A percentile compares a stretch with the other conserved stretches of the same genome.
Evolutionary conservation across 352 stramenopile species (phyloP).

Genomic region (Phytophthora uliginosa): DNA sequence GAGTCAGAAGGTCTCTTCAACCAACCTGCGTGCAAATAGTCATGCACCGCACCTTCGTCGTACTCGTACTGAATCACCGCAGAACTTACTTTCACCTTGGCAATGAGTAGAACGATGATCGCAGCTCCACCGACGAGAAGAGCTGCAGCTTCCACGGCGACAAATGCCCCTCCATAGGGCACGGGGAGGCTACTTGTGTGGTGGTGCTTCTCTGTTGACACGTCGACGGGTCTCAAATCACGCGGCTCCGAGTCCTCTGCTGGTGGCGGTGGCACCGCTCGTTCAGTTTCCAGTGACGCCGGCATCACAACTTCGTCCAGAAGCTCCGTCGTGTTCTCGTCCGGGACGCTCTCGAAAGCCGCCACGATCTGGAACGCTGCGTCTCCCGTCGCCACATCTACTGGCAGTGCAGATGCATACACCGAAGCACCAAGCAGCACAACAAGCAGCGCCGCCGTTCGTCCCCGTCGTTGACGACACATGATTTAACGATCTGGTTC

Average conservation of each 20-base stretch:
- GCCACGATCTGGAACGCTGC: slow-evolving; percentile 18
- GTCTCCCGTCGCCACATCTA: not conserved
- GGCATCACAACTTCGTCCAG: slow-evolving; percentile 31
- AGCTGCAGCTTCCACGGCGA: slow-evolving; percentile 40
- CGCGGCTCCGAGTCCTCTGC: slow-evolving; percentile 6
- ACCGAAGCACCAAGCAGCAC: slow-evolving; percentile 12
- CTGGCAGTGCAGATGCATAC: not conserved
- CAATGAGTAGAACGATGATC: slow-evolving; percentile 31
- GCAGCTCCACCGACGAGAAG: slow-evolving; percentile 42
- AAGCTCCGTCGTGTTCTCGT: slow-evolving; percentile 26
- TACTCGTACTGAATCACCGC: slow-evolving; percentile 22
- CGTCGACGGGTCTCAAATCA: slow-evolving; percentile 14
- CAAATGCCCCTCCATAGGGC: slow-evolving; percentile 29
- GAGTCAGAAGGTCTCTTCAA: not conserved
- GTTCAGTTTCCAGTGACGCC: slow-evolving; percentile 19
- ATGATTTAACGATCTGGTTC: slow-evolving; percentile 22
- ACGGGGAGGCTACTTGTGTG: not conserved
- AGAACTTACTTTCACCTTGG: slow-evolving; percentile 30
- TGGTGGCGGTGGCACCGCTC: not conserved
- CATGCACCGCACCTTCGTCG: slow-evolving; percentile 26
- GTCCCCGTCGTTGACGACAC: slow-evolving; percentile 12
- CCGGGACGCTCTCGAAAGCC: slow-evolving; percentile 20
- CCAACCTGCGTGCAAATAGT: not conserved
- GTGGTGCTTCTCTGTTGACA: slow-evolving; percentile 1
- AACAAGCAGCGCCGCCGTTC: not conserved